Conservation (phyloP, 1,139 yeast genomes). For the Magnusiomyces magnusii region DNA sequence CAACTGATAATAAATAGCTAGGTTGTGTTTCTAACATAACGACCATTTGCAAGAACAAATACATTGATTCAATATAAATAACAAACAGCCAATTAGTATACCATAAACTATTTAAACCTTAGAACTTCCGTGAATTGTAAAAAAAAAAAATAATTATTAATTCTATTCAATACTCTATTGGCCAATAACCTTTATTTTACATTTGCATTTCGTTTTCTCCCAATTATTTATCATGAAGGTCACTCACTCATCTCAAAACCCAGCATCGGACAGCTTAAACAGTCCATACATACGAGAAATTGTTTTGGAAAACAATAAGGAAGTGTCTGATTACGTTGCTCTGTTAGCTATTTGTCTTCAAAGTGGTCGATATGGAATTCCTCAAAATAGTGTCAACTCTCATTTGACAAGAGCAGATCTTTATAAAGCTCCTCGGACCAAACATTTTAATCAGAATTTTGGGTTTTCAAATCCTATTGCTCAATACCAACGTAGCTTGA, state of each 20-base stretch:
- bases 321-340: slow-evolving; percentile 3
- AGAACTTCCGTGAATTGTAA: too few species aligned
- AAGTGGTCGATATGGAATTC: slow-evolving; percentile 3
- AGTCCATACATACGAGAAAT: background rate
- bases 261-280: background rate
- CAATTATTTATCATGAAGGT: background rate
- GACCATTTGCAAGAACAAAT: too few species aligned
- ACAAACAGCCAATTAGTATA: too few species aligned
- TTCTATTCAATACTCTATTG: too few species aligned
- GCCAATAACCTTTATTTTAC: too few species aligned
- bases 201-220: too few species aligned
- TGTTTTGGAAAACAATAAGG: background rate
- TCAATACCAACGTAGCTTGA: background rate
- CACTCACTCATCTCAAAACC: background rate
- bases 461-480: background rate
- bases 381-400: background rate
- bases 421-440: slow-evolving; percentile 3
- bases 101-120: too few species aligned
- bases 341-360: background rate
- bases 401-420: slow-evolving; percentile 1
- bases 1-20: too few species aligned
- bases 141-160: too few species aligned
- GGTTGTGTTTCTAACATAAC: too few species aligned
- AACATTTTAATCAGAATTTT: background rate
- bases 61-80: too few species aligned